Evolutionary conservation across 345 rosid genomes (phyloP).

Genomic region (Hevea brasiliensis): DNA sequence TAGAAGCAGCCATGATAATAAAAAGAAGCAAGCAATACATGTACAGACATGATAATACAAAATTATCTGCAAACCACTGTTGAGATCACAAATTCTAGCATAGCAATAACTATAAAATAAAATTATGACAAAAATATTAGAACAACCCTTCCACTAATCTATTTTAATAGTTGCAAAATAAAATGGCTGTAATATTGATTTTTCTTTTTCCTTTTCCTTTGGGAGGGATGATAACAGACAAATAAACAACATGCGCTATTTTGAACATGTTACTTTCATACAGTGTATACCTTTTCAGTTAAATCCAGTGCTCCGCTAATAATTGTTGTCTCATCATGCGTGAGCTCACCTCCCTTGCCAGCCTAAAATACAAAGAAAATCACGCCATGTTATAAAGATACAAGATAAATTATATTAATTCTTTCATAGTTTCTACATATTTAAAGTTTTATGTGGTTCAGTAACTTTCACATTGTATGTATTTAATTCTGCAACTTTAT

Average conservation of each 20-base stretch:
- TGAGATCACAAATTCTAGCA: conserved; percentile 6
- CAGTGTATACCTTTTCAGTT: conserved; percentile 73
- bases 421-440: not conserved
- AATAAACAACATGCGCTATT: not conserved
- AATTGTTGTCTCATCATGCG: conserved; percentile 94
- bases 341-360: conserved; percentile 97
- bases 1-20: not conserved
- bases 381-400: conserved; percentile 30
- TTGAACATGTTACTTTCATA: not conserved
- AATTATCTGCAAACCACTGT: not conserved
- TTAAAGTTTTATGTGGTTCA: not conserved
- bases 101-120: not conserved
- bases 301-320: conserved; percentile 97
- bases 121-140: not conserved
- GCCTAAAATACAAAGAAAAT: conserved; percentile 54
- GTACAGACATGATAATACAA: not conserved
- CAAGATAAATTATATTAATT: conserved; percentile 15
- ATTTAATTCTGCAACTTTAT: conserved; percentile 1
- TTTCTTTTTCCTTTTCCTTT: too few relatives aligned
- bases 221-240: not conserved
- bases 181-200: not conserved
- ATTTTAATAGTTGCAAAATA: not conserved
- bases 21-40: not conserved
- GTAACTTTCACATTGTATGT: conserved; percentile 11
- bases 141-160: not conserved